Conservation (phyloP, 495 filamentous ascomycete species). For the Aspergillus mulundensis region DNA sequence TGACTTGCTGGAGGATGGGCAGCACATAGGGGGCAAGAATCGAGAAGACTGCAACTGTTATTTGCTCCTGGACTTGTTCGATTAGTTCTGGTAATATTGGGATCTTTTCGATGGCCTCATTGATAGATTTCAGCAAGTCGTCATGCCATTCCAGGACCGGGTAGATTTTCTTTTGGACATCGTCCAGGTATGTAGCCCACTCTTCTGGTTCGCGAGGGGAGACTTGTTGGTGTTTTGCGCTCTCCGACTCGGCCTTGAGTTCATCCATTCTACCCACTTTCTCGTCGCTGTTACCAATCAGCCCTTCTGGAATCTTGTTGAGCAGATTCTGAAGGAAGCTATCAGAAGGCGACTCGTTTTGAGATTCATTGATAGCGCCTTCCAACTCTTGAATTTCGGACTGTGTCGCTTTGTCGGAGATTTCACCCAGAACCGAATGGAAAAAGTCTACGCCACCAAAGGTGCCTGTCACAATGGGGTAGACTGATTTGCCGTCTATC, state of each 20-base stretch:
- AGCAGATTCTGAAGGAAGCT: constrained; percentile 72
- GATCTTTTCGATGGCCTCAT: constrained; percentile 70
- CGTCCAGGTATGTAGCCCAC: constrained; percentile 61
- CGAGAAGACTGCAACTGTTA: constrained; percentile 82
- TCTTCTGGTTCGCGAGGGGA: constrained; percentile 72
- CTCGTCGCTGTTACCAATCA: constrained; percentile 63
- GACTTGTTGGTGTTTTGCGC: constrained; percentile 50
- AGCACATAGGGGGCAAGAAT: constrained; percentile 81
- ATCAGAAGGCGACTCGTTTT: constrained; percentile 44
- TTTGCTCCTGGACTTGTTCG: constrained; percentile 72
- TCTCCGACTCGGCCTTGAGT: constrained; percentile 61
- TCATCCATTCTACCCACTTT: constrained; percentile 63
- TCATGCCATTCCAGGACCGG: constrained; percentile 87
- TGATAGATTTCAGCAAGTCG: constrained; percentile 73
- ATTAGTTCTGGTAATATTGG: constrained; percentile 74
- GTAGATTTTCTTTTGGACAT: constrained; percentile 70
- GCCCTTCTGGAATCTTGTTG: constrained; percentile 68
- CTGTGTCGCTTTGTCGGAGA: constrained; percentile 83
- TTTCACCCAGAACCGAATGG: constrained; percentile 84
- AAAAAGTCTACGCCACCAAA: constrained; percentile 88
- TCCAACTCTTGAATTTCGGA: constrained; percentile 81
- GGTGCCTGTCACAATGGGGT: constrained; percentile 80
- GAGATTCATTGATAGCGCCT: constrained; percentile 60
- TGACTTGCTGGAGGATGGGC: constrained; percentile 80
- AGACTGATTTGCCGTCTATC: constrained; percentile 64